Base-by-base conservation (phyloP, 345 rosid species). In the Acer campestre region DNA sequence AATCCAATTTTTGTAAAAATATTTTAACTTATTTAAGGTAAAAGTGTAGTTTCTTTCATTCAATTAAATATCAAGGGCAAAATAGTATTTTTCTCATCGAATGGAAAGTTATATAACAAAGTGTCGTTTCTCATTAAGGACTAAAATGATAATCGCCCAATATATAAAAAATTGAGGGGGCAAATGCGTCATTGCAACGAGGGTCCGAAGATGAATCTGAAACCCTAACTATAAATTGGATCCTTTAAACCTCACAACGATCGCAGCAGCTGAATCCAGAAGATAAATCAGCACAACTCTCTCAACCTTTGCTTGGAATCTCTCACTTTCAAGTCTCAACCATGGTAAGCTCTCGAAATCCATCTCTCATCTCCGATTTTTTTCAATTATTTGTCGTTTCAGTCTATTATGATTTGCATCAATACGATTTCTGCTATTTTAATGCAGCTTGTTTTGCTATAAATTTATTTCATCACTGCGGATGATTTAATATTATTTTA, bases 211-310 rank as follows among this genome's bases (percentile, higher is more conserved):
- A 59, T 68, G 20, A 55, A 16, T 5, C 69, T 35, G 78, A 75
- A 75, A 67, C 78, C 78, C 78, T 75, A 75, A 29, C 42, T 75
- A 67, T 67, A 75, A 75, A 53, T 65, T 0, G 12, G 3, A 49
- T 49, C 20, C 62, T 11, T 51, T 27, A 11, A 61, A 73, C 13
- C 2, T 18, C 10, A 1, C 7, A 4, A 18, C 61, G 1, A 11
- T 22, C 1, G 11, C 4, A 38, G 42, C 72, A 66, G 70, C 62
- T 48, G 56, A 49, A 13, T 62, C n/a, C 2, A 7, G 20, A 23
- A 3, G 62, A n/a, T 48, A 62, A 13, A 42, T 42, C 40, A 58
- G 3, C 71, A 46, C 29, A 53, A 29, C 51, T 58, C 14, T 42
- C 64, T 18, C 9, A 70, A 67, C 53, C 7, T 25, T 22, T 8